phyloP scores from a whole-genome alignment of 495 filamentous ascomycete genomes.

The Beverwykella pulmonaria region DNA sequence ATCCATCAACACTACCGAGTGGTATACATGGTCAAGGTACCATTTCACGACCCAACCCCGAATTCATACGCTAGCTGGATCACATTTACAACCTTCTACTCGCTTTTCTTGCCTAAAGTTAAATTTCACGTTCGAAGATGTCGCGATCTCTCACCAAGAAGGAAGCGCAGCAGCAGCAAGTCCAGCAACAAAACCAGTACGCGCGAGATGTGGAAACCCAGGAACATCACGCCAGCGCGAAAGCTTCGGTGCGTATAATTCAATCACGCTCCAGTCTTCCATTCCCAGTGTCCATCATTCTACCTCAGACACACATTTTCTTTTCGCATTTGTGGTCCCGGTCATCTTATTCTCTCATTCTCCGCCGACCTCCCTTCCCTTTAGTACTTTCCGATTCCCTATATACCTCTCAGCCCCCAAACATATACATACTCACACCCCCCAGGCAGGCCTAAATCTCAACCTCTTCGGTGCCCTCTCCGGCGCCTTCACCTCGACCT shows the following conservation, averaged over 20 bases:
- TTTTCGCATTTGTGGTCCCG: too few relatives aligned
- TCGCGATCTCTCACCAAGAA: constrained; percentile 24
- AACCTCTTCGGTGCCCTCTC: constrained; percentile 45
- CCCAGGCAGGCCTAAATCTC: constrained; percentile 45
- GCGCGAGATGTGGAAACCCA: constrained; percentile 20
- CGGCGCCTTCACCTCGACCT: constrained; percentile 40
- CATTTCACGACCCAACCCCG: not conserved
- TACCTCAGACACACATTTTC: too few relatives aligned
- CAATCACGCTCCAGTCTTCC: not conserved
- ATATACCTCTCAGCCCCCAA: not conserved
- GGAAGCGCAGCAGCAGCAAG: constrained; percentile 21
- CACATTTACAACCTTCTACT: too few relatives aligned
- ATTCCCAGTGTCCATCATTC: too few relatives aligned
- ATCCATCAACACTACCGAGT: too few relatives aligned
- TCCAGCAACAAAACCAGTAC: constrained; percentile 26
- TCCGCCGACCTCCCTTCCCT: not conserved
- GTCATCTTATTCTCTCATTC: not conserved
- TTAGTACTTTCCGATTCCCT: not conserved
- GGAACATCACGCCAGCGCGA: constrained; percentile 31
- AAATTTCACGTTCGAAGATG: too few relatives aligned
- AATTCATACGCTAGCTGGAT: not conserved
- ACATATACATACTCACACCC: not conserved
- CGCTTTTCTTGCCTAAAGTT: too few relatives aligned
- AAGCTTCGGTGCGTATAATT: constrained; percentile 27
- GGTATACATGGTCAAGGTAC: constrained; percentile 7